A percentile compares a stretch with the other conserved stretches of the same genome.
Evolutionary conservation across 2,329 filamentous ascomycete species (phyloP).

Genomic region (Aspergillus aculeatus): DNA sequence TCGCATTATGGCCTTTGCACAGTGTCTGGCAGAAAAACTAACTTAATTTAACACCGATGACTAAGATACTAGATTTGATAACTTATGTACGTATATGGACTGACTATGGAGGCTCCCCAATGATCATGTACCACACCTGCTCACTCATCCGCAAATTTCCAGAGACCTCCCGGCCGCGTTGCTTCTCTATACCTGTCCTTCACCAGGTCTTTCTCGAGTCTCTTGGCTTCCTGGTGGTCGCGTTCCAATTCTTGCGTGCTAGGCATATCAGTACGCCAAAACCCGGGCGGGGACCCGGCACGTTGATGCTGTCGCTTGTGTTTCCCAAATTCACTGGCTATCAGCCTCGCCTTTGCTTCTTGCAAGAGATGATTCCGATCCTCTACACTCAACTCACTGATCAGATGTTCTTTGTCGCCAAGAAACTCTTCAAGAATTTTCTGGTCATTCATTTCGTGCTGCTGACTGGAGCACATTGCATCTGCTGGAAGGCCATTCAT

Average conservation of each 20-base stretch:
- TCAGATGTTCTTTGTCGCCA: conserved; percentile 39
- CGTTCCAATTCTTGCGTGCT: conserved; percentile 74
- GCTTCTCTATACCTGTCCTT: conserved; percentile 78
- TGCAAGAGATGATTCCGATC: conserved; percentile 67
- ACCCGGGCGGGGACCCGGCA: conserved; percentile 74
- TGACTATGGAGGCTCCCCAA: no score
- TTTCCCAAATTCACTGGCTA: conserved; percentile 73
- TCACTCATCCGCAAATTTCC: conserved; percentile 78
- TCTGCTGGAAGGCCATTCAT: conserved; percentile 34
- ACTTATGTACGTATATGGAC: no score
- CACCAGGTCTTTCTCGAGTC: conserved; percentile 63
- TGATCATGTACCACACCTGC: neutral
- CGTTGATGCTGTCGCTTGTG: conserved; percentile 75
- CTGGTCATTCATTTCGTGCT: conserved; percentile 29
- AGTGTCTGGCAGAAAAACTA: neutral
- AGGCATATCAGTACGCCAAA: conserved; percentile 89
- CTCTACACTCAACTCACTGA: conserved; percentile 53
- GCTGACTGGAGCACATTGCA: conserved; percentile 11
- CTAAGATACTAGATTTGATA: no score
- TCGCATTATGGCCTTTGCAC: neutral
- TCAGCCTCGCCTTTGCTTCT: conserved; percentile 70
- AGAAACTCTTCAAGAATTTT: conserved; percentile 55
- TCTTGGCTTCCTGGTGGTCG: conserved; percentile 65
- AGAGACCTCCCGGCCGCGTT: conserved; percentile 71
- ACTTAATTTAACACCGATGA: no score